Evolutionary conservation across 805 yeast genomes (phyloP).

Genomic region (Wickerhamiella australiensis): DNA sequence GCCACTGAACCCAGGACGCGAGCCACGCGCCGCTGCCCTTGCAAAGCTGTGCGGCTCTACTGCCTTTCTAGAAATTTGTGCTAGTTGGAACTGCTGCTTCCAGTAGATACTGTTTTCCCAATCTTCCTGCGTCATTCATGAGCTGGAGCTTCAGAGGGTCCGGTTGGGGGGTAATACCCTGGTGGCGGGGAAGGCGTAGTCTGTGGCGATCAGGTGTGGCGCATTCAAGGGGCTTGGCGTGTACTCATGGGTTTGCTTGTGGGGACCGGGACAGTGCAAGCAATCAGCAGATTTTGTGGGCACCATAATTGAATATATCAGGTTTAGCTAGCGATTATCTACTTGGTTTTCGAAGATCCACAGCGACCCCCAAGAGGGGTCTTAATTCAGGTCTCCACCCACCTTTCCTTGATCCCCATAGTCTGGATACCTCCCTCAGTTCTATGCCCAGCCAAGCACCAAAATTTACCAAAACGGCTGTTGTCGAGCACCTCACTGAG

Average conservation of each 20-base stretch:
- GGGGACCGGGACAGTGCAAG: too few relatives aligned
- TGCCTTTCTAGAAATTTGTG: conserved; percentile 56
- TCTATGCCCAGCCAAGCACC: conserved; percentile 58
- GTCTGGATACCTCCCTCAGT: too few relatives aligned
- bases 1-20: conserved; percentile 25
- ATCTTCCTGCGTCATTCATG: conserved; percentile 9
- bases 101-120: conserved; percentile 33
- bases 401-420: too few relatives aligned
- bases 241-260: neutral
- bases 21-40: conserved; percentile 58
- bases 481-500: conserved; percentile 90
- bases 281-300: too few relatives aligned
- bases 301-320: too few relatives aligned
- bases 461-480: conserved; percentile 91
- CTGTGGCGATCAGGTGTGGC: neutral
- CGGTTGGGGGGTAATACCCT: neutral
- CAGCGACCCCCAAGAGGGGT: too few relatives aligned
- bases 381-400: neutral
- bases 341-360: too few relatives aligned
- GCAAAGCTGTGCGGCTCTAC: conserved; percentile 72
- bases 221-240: neutral
- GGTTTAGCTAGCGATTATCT: too few relatives aligned
- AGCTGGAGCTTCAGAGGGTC: neutral
- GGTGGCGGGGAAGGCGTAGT: too few relatives aligned
- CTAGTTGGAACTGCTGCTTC: conserved; percentile 70